phyloP scores from a whole-genome alignment of 371 early-diverging fungal genomes.

The Lichtheimia hyalospora region DNA sequence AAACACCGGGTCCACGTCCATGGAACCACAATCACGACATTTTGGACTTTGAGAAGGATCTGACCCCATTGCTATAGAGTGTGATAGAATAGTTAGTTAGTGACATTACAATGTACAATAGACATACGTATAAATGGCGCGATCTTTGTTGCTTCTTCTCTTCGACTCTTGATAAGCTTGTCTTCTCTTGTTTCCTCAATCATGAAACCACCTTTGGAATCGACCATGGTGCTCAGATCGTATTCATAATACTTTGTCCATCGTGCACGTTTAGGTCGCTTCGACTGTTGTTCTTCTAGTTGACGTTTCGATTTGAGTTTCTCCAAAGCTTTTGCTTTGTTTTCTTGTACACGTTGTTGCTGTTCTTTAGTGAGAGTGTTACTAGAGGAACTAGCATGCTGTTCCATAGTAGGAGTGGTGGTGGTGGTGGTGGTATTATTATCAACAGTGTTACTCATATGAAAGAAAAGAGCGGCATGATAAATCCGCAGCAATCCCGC shows the following conservation, averaged over 20 bases:
- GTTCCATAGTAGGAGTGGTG: too few relatives aligned
- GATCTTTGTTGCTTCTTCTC: conserved; percentile 22
- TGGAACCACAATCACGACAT: conserved; percentile 79
- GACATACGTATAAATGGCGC: conserved; percentile 57
- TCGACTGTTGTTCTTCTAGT: background rate
- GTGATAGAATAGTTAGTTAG: background rate
- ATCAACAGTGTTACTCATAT: too few relatives aligned
- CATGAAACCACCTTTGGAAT: conserved; percentile 58
- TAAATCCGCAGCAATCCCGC: too few relatives aligned
- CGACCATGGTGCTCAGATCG: conserved; percentile 33
- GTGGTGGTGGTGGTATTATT: too few relatives aligned
- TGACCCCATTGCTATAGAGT: conserved; percentile 51
- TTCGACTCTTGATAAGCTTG: conserved; percentile 17
- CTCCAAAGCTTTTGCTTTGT: conserved; percentile 19
- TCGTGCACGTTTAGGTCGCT: conserved; percentile 14
- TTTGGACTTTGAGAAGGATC: conserved; percentile 63
- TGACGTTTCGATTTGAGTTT: conserved; percentile 11
- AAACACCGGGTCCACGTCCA: conserved; percentile 77
- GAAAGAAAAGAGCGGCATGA: too few relatives aligned
- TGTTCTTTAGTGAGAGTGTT: conserved; percentile 18
- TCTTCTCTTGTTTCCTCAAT: conserved; percentile 50
- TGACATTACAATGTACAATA: background rate
- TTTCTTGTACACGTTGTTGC: conserved; percentile 17
- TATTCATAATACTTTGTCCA: conserved; percentile 30
- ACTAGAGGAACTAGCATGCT: background rate